Evolutionary conservation across 768 basidiomycete species (phyloP), one percentile per base, ranked within the genome.

Genomic region (Boletellus sp.): DNA sequence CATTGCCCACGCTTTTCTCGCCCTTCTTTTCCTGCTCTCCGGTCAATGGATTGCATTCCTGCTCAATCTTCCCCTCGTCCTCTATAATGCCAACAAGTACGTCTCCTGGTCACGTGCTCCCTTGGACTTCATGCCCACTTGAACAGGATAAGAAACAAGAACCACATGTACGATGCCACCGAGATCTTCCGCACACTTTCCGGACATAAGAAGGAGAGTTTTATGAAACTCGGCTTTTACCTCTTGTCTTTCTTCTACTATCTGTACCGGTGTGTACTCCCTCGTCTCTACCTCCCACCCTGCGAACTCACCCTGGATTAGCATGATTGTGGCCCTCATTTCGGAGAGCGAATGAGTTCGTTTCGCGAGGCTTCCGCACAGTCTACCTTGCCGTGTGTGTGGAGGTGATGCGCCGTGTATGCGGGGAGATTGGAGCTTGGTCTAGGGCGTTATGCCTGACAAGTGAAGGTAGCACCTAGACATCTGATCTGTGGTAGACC

Each of bases 121-220:
- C 28, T 10, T 8, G 28, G 28, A 8, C 3, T 8, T 28, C 28
- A 28, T 28, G 7, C 28, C 28, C 28, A 4, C 28, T 28, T 8
- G 48, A 4, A 51, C 64, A 96, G 94, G 72, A 93, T 97, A 66
- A 81, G 87, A 58, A 85, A 84, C 68, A 91, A 92, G 66, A 86
- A 87, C 63, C 94, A 98, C 73, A 95, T 97, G 92, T 98, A 96
- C 66, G 96, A 99, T 66, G 96, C 96, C 47, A 98, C 95, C 20
- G 96, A 99, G 74, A 99, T 98, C 57, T 99, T 99, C 80, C 82
- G 96, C 58, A 93, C 94, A 49, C 73, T 98, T 41, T 81, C 87
- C 13, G 83, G 79, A 35, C 96, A 98, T 74, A 99, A 99, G 76
- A 96, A 92, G 65, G 95, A 94, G 74, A 86, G 86, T 59, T 95